Percentiles rank a stretch among this genome's conserved stretches.
Evolutionary conservation across 768 basidiomycete species (phyloP).

Genomic region (Lactifluus pinguis): DNA sequence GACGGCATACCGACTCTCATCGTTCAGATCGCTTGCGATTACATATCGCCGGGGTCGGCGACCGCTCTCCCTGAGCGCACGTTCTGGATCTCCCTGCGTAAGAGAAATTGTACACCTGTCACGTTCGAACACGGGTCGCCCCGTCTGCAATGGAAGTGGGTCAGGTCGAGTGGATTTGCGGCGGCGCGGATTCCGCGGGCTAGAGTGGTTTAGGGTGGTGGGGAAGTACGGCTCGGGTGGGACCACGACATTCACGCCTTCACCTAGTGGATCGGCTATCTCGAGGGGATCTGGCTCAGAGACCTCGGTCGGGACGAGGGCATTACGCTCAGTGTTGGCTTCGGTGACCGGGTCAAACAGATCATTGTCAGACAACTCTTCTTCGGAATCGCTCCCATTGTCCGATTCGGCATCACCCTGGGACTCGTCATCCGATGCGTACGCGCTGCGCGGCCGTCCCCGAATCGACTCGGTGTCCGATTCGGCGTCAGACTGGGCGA

Average conservation of each 20-base stretch:
- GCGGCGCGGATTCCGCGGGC: constrained; percentile 32
- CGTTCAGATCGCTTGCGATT: constrained; percentile 89
- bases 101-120: constrained; percentile 89
- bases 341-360: constrained; percentile 77
- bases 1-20: constrained; percentile 89
- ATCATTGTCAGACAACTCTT: constrained; percentile 48
- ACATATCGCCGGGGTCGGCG: constrained; percentile 64
- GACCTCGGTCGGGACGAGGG: constrained; percentile 44
- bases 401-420: constrained; percentile 34
- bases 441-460: constrained; percentile 51
- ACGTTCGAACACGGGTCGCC: constrained; percentile 77
- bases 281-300: constrained; percentile 43
- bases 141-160: constrained; percentile 53
- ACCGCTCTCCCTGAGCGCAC: constrained; percentile 39
- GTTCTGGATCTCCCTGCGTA: constrained; percentile 72
- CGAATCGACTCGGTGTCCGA: constrained; percentile 44
- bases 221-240: constrained; percentile 81
- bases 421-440: constrained; percentile 60
- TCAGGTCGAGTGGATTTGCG: constrained; percentile 61
- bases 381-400: constrained; percentile 48
- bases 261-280: constrained; percentile 75
- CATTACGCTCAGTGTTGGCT: constrained; percentile 81
- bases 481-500: constrained; percentile 56
- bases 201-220: constrained; percentile 48
- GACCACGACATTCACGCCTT: constrained; percentile 84